phyloP scores from a whole-genome alignment of 2,329 filamentous ascomycete genomes.

The Fusarium sp. region DNA sequence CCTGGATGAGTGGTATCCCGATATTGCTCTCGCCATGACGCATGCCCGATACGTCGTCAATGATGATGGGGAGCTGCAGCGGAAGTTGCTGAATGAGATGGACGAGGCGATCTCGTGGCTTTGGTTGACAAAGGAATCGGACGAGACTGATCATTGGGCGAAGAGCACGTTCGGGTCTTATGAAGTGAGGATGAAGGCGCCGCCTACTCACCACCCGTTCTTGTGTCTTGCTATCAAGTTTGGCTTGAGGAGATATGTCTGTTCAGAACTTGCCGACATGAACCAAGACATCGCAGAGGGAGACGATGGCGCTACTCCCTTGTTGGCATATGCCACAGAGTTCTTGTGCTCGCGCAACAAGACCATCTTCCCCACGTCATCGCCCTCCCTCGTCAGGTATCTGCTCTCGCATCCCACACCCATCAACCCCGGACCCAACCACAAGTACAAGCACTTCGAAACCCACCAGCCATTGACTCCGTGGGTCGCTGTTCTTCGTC shows the following conservation, averaged over 20 bases:
- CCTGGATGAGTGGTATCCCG: conserved; percentile 54
- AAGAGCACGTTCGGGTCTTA: conserved; percentile 17
- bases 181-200: conserved; percentile 8
- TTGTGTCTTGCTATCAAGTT: conserved; percentile 15
- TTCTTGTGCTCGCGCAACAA: conserved; percentile 19
- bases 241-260: background rate
- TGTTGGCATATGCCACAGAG: conserved; percentile 14
- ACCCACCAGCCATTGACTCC: background rate
- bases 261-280: background rate
- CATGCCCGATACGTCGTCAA: conserved; percentile 47
- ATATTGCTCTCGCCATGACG: conserved; percentile 52
- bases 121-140: conserved; percentile 1
- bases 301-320: background rate
- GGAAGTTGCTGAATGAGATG: conserved; percentile 1
- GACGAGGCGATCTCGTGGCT: conserved; percentile 11
- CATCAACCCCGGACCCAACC: conserved; percentile 2
- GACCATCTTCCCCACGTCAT: conserved; percentile 13
- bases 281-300: background rate
- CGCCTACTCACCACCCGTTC: background rate
- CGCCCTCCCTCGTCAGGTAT: background rate
- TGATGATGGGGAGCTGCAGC: conserved; percentile 8
- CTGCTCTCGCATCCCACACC: background rate
- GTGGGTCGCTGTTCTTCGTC: conserved; percentile 7
- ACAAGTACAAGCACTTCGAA: conserved; percentile 16
- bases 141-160: conserved; percentile 9